These are phyloP conservation scores for Balakata baccata DNA, from an alignment of 345 rosid species.

Conservation along the genomic window DNA sequence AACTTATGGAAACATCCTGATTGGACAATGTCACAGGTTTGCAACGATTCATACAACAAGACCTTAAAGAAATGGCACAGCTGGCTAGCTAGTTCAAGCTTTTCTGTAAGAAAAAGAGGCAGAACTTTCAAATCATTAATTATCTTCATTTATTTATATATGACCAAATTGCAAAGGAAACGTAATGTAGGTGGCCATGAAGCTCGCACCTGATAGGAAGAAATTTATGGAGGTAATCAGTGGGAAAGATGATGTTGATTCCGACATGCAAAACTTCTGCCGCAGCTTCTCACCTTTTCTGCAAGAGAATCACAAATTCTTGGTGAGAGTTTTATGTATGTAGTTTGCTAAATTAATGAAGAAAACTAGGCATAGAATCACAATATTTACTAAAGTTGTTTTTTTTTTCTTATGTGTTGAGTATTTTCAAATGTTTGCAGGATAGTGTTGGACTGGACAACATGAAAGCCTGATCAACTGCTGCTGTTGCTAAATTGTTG, in stretches of 20 bases:
- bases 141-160: too few relatives aligned
- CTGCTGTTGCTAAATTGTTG: neutral
- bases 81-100: constrained; percentile 29
- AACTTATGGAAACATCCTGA: constrained; percentile 21
- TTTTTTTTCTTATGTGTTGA: neutral
- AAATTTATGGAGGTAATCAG: constrained; percentile 24
- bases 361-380: too few relatives aligned
- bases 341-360: too few relatives aligned
- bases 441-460: constrained; percentile 29
- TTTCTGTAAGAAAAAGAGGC: constrained; percentile 1
- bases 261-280: constrained; percentile 23
- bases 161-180: neutral
- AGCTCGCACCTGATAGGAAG: constrained; percentile 28
- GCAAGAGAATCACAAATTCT: constrained; percentile 25
- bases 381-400: neutral
- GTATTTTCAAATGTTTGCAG: constrained; percentile 8
- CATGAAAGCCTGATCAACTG: constrained; percentile 11
- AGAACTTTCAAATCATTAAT: too few relatives aligned
- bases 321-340: constrained; percentile 7
- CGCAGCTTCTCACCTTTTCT: constrained; percentile 18
- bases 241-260: constrained; percentile 5
- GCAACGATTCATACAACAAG: constrained; percentile 17
- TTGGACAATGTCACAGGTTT: constrained; percentile 29
- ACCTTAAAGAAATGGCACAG: constrained; percentile 26
- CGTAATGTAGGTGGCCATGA: constrained; percentile 24